phyloP scores from a whole-genome alignment of 768 basidiomycete genomes.

The Filobasidium floriforme region DNA sequence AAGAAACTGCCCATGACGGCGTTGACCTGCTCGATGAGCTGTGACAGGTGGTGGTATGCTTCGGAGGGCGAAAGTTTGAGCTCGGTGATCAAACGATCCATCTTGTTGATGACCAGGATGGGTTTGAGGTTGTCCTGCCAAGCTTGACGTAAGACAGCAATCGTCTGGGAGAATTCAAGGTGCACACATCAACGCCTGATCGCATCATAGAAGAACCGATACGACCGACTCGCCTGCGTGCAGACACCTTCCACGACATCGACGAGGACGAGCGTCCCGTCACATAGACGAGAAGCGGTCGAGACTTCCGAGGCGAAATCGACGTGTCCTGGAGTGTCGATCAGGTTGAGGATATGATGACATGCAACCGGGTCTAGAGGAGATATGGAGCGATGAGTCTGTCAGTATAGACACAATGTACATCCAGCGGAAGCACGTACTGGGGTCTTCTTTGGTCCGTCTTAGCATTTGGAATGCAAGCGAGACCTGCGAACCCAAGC shows the following conservation, averaged over 20 bases:
- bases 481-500: conserved; percentile 50
- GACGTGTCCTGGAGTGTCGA: conserved; percentile 97
- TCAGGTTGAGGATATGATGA: conserved; percentile 84
- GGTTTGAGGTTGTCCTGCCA: conserved; percentile 83
- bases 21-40: conserved; percentile 92
- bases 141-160: conserved; percentile 88
- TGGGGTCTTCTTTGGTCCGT: conserved; percentile 31
- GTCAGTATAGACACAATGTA: too few relatives aligned
- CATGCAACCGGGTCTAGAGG: conserved; percentile 48
- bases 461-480: conserved; percentile 76
- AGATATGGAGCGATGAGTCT: neutral
- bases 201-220: too few relatives aligned
- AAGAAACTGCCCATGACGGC: conserved; percentile 97
- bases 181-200: too few relatives aligned
- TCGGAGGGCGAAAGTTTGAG: conserved; percentile 83
- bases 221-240: conserved; percentile 63
- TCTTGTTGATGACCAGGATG: conserved; percentile 91
- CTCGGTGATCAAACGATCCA: conserved; percentile 89
- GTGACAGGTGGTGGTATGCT: conserved; percentile 86
- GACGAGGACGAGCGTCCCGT: conserved; percentile 89
- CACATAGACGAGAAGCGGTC: conserved; percentile 83
- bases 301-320: conserved; percentile 98
- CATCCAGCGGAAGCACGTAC: conserved; percentile 24
- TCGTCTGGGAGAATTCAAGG: conserved; percentile 56
- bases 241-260: conserved; percentile 98